Base-by-base conservation (phyloP, 225 moss, liverwort and hornwort genomes). In the Neckera pumila region DNA sequence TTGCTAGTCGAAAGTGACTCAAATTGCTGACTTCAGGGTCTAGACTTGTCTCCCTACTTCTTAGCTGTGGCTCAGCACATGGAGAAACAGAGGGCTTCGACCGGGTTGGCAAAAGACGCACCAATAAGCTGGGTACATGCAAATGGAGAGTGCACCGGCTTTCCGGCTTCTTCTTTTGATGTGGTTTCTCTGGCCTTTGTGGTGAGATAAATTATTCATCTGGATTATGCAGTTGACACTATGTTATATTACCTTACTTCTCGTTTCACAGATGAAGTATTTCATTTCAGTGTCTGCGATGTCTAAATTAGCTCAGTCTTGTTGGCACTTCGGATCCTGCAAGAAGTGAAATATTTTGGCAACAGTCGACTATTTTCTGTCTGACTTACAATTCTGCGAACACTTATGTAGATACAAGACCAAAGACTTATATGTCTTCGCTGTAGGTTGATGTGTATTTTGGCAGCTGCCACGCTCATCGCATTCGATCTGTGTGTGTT, bases 31-130 rank as follows among this genome's bases (percentile, higher is more conserved):
- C 66, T 88, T 86, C 94, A 98, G 97, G 99, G 99, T 81, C 82
- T 99, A 92, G 99, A 99, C 86, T 86, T 99, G 85, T 99, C 99
- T 36, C 99, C 99, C 56, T 96, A 99, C 89, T 99, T 95, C 89
- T 92, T 99, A 89, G 96, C 99, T 89, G 97, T 95, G 87, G 99
- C 99, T 45, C 96, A 94, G 86, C 88, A 95, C 84, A 87, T 89
- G 89, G 96, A 99, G 89, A 96, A 96, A 83, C 92, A 95, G 87
- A 91, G 83, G 76, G 86, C 87, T 64, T 89, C 78, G 34, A 85
- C 82, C 33, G 89, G 81, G 56, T 54, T 81, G 77, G 56, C 84
- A 76, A 90, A 89, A 87, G 80, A 87, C 57, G 87, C 74, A 80
- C 88, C 92, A 34, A 94, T 96, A 83, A 93, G 90, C 86, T 99